These are phyloP conservation scores for Boletus sp. DNA, from an alignment of 1,284 basidiomycete species.

Conservation along the genomic window DNA sequence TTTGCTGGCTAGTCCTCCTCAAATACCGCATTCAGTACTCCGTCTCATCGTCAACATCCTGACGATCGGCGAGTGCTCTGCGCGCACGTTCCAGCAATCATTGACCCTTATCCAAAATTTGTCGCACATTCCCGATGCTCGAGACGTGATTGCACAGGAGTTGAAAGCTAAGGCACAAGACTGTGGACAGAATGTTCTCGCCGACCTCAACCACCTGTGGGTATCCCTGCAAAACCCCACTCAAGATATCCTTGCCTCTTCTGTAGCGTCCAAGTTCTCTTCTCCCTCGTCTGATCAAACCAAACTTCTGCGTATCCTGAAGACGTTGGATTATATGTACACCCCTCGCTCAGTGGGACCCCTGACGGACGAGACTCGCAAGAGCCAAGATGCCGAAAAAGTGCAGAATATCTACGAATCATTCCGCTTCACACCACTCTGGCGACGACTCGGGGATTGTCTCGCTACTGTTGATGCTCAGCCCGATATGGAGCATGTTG, in stretches of 20 bases:
- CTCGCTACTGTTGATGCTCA: slow-evolving; percentile 79
- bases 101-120: slow-evolving; percentile 87
- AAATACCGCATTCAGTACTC: slow-evolving; percentile 78
- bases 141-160: slow-evolving; percentile 85
- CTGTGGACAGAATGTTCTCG: slow-evolving; percentile 71
- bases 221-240: slow-evolving; percentile 56
- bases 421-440: slow-evolving; percentile 84
- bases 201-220: slow-evolving; percentile 77
- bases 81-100: slow-evolving; percentile 89
- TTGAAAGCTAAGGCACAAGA: slow-evolving; percentile 82
- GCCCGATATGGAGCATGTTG: slow-evolving; percentile 80
- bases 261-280: slow-evolving; percentile 84
- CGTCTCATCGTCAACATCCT: slow-evolving; percentile 92
- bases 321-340: slow-evolving; percentile 96
- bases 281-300: slow-evolving; percentile 91
- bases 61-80: slow-evolving; percentile 93
- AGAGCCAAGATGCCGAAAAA: slow-evolving; percentile 67
- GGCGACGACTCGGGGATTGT: slow-evolving; percentile 85
- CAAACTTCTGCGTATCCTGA: slow-evolving; percentile 87
- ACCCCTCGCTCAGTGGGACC: slow-evolving; percentile 58
- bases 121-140: slow-evolving; percentile 81
- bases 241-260: slow-evolving; percentile 58
- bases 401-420: slow-evolving; percentile 84
- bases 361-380: slow-evolving; percentile 39
- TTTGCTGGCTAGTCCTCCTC: slow-evolving; percentile 70